Evolutionary conservation across 331 rosid genomes (phyloP), one percentile per base, ranked within the genome.

Genomic region (Malus hybrid): DNA sequence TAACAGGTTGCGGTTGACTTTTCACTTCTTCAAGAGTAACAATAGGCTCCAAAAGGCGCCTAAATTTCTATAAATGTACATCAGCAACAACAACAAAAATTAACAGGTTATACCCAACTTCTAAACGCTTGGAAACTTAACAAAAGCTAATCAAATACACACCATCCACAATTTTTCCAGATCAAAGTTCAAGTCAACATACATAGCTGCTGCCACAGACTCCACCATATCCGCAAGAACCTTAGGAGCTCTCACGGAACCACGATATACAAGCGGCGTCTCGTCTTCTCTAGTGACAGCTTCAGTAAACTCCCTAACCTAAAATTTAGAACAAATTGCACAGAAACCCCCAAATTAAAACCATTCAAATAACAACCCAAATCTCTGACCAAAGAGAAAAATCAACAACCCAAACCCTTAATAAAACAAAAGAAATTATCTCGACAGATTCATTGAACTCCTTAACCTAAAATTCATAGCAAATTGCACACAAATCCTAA

Each of bases 161-260:
- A 89, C 98, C 96, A 71, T 81, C 98, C 98, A 91, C 7, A 88
- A 72, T 33, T 7, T 75, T 29, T 85, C 73, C 4, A 91, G 86
- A 70, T 91, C 87, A 28, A 83, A 86, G 22, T 60, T 50, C 74
- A 85, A 52, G 10, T 93, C 97, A 4, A 89, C 69, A 32, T 88
- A 93, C 5, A 93, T 52, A 9, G 96, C 96, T 48, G 86, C 98
- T 31, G 86, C 90, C 13, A 93, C 6, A 4, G 97, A 93, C 82
- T 93, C 98, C 1, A 89, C 90, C 71, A 93, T 76, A 71, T 93
- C 97, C 1, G 98, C 97, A 55, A 93, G 98, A 80, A 93, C 77
- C 82, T 91, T 93, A 1, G 98, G 98, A 16, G 96, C 98, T 81
- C 88, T 89, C n/a, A 93, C 79, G 1, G 77, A 31, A 20, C 97